Evolutionary conservation across 306 rosid species (phyloP).

Genomic region (Vicia faba): DNA sequence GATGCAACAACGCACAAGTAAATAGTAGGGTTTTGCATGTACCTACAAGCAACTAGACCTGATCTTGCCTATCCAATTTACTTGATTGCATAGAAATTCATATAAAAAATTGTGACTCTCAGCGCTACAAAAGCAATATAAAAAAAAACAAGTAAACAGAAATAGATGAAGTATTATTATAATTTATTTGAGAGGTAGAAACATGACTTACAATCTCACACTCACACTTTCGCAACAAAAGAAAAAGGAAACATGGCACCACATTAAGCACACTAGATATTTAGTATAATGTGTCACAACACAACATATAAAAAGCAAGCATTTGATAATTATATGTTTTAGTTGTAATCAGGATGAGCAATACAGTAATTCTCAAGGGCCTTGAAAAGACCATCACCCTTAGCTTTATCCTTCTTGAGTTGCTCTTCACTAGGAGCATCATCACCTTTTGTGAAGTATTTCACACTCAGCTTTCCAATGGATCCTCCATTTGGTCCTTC

Average conservation of each 20-base stretch:
- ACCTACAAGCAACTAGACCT: too few species aligned
- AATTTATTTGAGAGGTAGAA: not conserved
- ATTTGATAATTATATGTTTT: not conserved
- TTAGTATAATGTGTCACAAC: not conserved
- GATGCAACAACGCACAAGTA: too few species aligned
- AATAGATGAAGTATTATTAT: not conserved
- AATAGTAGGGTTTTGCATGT: too few species aligned
- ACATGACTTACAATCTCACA: not conserved
- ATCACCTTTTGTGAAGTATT: slow-evolving; percentile 35
- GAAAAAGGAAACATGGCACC: not conserved
- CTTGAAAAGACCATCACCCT: slow-evolving; percentile 46
- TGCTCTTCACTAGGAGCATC: slow-evolving; percentile 34
- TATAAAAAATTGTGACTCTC: too few species aligned
- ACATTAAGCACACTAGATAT: not conserved
- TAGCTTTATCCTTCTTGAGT: slow-evolving; percentile 35
- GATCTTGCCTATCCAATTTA: too few species aligned
- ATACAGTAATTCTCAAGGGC: slow-evolving; percentile 45
- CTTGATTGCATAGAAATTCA: too few species aligned
- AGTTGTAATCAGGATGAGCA: slow-evolving; percentile 44
- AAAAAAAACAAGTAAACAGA: too few species aligned
- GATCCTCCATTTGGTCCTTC: slow-evolving; percentile 44
- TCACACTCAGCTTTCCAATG: slow-evolving; percentile 30
- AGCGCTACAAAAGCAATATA: too few species aligned
- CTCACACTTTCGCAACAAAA: not conserved
- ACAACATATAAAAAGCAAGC: not conserved